Evolutionary conservation across 371 early-diverging fungal genomes (phyloP).

Genomic region (Dinochytrium kinnereticum): DNA sequence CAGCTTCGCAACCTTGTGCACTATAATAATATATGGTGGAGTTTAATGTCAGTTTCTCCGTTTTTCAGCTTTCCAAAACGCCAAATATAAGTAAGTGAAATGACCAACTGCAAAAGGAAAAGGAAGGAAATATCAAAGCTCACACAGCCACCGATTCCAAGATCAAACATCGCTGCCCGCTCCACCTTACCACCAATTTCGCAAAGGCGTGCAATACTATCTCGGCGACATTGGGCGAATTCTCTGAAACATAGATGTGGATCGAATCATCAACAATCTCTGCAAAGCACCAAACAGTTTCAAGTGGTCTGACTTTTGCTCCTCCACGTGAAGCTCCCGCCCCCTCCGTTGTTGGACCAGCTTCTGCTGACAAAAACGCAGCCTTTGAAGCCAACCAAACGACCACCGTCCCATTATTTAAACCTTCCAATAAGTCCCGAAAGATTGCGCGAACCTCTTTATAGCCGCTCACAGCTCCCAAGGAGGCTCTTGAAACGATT

Average conservation of each 20-base stretch:
- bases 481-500: no score
- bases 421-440: neutral
- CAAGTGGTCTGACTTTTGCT: conserved; percentile 18
- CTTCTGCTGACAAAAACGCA: conserved; percentile 35
- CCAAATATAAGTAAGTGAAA: neutral
- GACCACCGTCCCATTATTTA: conserved; percentile 22
- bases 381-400: conserved; percentile 36
- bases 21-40: neutral
- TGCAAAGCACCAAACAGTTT: neutral
- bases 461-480: neutral
- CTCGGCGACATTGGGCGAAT: conserved; percentile 28
- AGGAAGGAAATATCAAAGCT: no score
- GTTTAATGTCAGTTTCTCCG: no score
- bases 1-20: neutral
- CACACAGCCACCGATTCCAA: conserved; percentile 22
- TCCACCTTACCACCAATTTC: conserved; percentile 20
- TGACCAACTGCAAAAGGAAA: neutral
- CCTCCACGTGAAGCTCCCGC: neutral
- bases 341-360: no score
- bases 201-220: conserved; percentile 31
- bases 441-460: neutral
- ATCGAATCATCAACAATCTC: conserved; percentile 3
- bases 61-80: no score
- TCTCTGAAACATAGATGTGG: conserved; percentile 34
- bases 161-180: conserved; percentile 23